Evolutionary conservation across 495 filamentous ascomycete genomes (phyloP), one percentile per base, ranked within the genome.

Genomic region (Aspergillus olivimuriae): DNA sequence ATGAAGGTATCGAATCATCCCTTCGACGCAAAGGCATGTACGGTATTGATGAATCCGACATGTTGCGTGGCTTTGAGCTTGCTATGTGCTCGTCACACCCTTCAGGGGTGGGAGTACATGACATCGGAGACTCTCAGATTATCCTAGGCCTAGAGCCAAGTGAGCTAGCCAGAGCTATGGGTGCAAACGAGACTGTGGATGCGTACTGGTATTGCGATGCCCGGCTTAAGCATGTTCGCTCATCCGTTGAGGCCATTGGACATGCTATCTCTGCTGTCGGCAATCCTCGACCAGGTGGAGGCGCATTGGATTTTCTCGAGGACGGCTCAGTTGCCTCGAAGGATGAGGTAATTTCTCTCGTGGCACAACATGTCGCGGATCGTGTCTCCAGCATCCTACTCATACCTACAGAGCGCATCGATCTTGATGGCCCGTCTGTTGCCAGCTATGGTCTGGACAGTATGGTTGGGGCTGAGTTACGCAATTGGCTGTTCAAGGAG

Each of bases 11-110:
- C 3, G 66, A 70, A 38, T 43, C 42, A 1, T 31, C 54, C 0
- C 57, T 72, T 15, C 26, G 2, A 4, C 55, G 53, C 4, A 53
- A 55, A 19, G 58, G 44, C 3, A 61, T 71, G 48, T 66, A 73
- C 42, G 63, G 60, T 15, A 63, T 73, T 44, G 59, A 65, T 34
- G 69, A 69, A 39, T 35, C 53, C 4, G 47, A 64, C 2, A 30
- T 69, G 14, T 52, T 69, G 2, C 38, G 50, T 9, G 39, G 43
- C 0, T 60, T 71, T 32, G 66, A 70, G 36, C 43, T 43, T 1
- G 59, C 60, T 15, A 60, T 66, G 31, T 37, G 46, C 22, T 73
- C 0, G 73, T 79, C 20, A 85, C 62, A 36, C 75, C 81, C 0
- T 76, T 86, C 38, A 78, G 57, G 8, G 69, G 14, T 4, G 32